Base-by-base conservation (phyloP, 129 eudicot genomes). In the Lonicera japonica region DNA sequence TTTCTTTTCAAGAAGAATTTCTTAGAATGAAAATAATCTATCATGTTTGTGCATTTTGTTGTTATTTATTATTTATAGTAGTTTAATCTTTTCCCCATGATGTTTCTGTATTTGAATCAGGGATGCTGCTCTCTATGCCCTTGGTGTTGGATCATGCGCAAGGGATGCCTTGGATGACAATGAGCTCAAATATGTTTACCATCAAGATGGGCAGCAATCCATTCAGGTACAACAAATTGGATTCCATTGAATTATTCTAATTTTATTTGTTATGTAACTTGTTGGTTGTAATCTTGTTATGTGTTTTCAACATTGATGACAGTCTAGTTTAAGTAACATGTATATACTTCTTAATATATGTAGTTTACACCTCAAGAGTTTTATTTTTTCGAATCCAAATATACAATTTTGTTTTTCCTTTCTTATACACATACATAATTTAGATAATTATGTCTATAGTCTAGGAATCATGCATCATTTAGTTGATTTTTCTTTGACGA, bases 121-220 rank as follows among this genome's bases (percentile, higher is more conserved):
- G 73, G 99, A 94, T 73, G 96, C 75, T 48, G 91, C 99, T 22
- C 25, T 94, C 14, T 94, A 94, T 53, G 99, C 99, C 23, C 89
- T 94, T 34, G 99, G 99, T 23, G 78, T 94, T 54, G 99, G 99
- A 64, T 95, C 92, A 53, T 94, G 99, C 60, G 80, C 81, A 11
- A 79, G 62, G 65, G 86, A 88, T 68, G 95, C 96, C 11, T 61
- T 88, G 46, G 96, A 94, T 70, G 76, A 75, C 46, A 72, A 85
- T 65, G 99, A 94, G 71, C 95, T 88, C 65, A 85, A 85, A 62
- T 94, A 82, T 69, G 79, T 88, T 64, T 94, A 94, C 70, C 96
- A 94, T 81, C 80, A 77, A 60, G 82, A 80, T 74, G 98, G 98
- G 17, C 98, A 92, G 68, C 75, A 94, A 73, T 69, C 70, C 63